Evolutionary conservation across 768 basidiomycete genomes (phyloP).

Genomic region (Lentinula guzmanii): DNA sequence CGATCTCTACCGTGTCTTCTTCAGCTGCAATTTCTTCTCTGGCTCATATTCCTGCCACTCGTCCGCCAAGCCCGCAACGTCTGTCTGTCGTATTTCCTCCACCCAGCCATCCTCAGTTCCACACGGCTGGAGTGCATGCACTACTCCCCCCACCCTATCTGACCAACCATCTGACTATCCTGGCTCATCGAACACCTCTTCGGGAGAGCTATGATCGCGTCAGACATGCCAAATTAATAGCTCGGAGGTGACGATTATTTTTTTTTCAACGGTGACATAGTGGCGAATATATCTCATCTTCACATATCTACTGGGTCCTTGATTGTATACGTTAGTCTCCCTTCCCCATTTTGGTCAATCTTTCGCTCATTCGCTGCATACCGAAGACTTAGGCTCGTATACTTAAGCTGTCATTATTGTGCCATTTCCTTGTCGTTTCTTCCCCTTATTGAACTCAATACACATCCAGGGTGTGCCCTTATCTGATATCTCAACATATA

Average conservation of each 20-base stretch:
- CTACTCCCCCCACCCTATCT: slow-evolving; percentile 70
- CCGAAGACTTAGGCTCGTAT: neutral
- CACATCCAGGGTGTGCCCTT: too few relatives aligned
- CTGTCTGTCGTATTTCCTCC: slow-evolving; percentile 35
- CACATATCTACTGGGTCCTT: neutral
- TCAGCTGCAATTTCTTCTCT: slow-evolving; percentile 55
- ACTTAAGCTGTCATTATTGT: neutral
- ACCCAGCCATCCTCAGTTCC: slow-evolving; percentile 19
- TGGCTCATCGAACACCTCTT: slow-evolving; percentile 59
- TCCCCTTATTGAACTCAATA: too few relatives aligned
- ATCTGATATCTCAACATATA: neutral
- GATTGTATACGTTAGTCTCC: neutral
- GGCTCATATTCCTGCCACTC: slow-evolving; percentile 45
- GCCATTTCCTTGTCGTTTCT: too few relatives aligned
- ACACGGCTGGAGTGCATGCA: slow-evolving; percentile 41
- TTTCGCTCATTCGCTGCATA: neutral
- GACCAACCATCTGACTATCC: slow-evolving; percentile 63
- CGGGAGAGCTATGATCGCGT: slow-evolving; percentile 69
- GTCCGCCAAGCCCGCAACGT: slow-evolving; percentile 18
- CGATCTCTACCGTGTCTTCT: slow-evolving; percentile 47
- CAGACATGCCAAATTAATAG: slow-evolving; percentile 42
- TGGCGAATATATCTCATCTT: neutral
- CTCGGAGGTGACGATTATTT: neutral
- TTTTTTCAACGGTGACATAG: neutral
- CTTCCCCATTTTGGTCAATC: neutral